Evolutionary conservation across 352 stramenopile genomes (phyloP).

Genomic region (Phytophthora fragariae): DNA sequence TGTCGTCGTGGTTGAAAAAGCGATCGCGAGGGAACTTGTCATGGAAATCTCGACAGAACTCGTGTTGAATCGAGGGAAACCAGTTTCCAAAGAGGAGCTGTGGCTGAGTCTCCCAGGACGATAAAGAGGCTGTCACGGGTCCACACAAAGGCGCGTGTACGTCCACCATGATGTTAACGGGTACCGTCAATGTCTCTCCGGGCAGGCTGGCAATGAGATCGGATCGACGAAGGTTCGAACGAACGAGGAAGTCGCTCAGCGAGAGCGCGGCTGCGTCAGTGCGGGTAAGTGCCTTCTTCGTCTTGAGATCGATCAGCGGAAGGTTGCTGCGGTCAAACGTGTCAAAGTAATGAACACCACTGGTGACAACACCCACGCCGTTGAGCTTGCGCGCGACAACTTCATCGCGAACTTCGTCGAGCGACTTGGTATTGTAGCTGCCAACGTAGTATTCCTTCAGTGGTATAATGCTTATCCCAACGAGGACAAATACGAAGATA

Average conservation of each 20-base stretch:
- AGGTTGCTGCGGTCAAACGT: slow-evolving; percentile 33
- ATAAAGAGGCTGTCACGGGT: slow-evolving; percentile 3
- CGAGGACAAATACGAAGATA: slow-evolving; percentile 19
- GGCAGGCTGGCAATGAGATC: slow-evolving; percentile 27
- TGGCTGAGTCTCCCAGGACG: slow-evolving; percentile 21
- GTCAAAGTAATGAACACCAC: slow-evolving; percentile 40
- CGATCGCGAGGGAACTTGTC: slow-evolving; percentile 30
- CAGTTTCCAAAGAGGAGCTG: slow-evolving; percentile 45
- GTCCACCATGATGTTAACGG: slow-evolving; percentile 25
- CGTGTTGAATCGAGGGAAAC: slow-evolving; percentile 42
- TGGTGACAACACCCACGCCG: slow-evolving; percentile 31
- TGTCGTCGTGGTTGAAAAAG: slow-evolving; percentile 33
- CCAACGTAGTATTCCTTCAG: slow-evolving; percentile 24
- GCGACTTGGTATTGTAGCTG: slow-evolving; percentile 41
- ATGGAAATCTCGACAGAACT: slow-evolving; percentile 42
- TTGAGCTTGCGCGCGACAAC: slow-evolving; percentile 34
- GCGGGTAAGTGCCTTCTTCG: slow-evolving; percentile 9
- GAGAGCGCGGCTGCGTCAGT: neutral
- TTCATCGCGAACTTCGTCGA: slow-evolving; percentile 34
- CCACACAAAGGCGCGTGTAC: slow-evolving; percentile 42
- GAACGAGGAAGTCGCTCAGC: slow-evolving; percentile 38
- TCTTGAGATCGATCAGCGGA: slow-evolving; percentile 32
- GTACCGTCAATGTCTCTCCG: slow-evolving; percentile 12
- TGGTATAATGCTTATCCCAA: slow-evolving; percentile 26
- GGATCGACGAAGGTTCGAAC: slow-evolving; percentile 31